Base-by-base conservation (phyloP, 306 rosid species). In the Arachis stenosperma region DNA sequence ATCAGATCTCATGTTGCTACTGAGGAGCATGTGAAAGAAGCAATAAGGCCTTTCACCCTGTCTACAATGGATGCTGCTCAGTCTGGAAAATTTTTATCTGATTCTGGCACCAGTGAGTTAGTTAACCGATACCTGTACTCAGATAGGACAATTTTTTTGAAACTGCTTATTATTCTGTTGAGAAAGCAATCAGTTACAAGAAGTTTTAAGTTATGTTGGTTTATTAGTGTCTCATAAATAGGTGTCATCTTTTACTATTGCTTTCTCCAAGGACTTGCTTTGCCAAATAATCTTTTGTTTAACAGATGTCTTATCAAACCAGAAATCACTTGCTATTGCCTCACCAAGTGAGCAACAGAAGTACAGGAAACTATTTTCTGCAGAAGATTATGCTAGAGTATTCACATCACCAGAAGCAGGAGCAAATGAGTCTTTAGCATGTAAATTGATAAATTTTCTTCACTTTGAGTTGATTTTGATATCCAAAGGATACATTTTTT, bases 221-320 rank as follows among this genome's bases (percentile, higher is more conserved):
- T 60, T 62, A 39, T 46, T 39, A 27, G 61, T 50, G 5, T 75
- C 46, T 71, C 48, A 63, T 67, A 8, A 39, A 50, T 47, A 58
- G 40, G 47, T 63, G 8, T 29, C 44, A 33, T 69, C 42, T 51
- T 57, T 56, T 78, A n/a, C 27, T 48, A 29, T 55, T 78, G 36
- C 68, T 48, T 65, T 61, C 17, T 17, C 0, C 30, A 61, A 79
- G 56, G 27, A 70, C 42, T 69, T 74, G 46, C 66, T 81, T 85
- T 70, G 67, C 71, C 72, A 43, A 82, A 53, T 80, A 78, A 77
- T 65, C 67, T 39, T 47, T 70, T 56, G 43, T 76, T 73, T 64
- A 69, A 78, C 89, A 95, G 99, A 87, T 87, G 69, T 71, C 63
- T 75, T 76, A 53, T 88, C 88, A 29, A 87, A 84, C 13, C 87